These are phyloP conservation scores for Passalora sequoiae DNA, from an alignment of 2,329 filamentous ascomycete species.

Conservation along the genomic window DNA sequence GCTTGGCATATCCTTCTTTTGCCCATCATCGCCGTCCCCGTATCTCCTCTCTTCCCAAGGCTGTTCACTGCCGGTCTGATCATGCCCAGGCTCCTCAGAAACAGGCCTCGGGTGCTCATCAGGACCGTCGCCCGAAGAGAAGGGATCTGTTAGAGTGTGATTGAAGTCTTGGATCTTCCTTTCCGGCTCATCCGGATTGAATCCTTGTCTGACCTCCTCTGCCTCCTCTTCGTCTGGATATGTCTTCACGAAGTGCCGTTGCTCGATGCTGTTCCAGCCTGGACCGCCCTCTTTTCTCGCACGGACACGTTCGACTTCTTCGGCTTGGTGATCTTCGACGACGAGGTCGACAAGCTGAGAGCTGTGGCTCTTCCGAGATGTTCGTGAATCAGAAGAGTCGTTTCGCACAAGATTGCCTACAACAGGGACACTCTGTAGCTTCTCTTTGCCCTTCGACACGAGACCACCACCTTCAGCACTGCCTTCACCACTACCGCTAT, in stretches of 20 bases:
- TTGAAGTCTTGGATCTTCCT: conserved; percentile 39
- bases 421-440: conserved; percentile 28
- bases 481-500: conserved; percentile 22
- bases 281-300: conserved; percentile 59
- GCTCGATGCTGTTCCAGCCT: conserved; percentile 54
- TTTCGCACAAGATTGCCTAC: conserved; percentile 41
- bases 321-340: conserved; percentile 59
- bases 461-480: conserved; percentile 29
- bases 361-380: conserved; percentile 47
- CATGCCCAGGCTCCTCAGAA: conserved; percentile 17
- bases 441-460: conserved; percentile 27
- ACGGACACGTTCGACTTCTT: conserved; percentile 57
- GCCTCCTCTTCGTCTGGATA: conserved; percentile 44
- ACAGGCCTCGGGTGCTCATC: conserved; percentile 27
- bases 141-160: conserved; percentile 44
- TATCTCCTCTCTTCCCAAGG: conserved; percentile 31
- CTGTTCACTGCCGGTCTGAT: conserved; percentile 26
- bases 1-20: conserved; percentile 10
- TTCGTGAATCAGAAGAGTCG: conserved; percentile 40
- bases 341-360: conserved; percentile 64
- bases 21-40: conserved; percentile 4
- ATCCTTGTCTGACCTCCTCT: conserved; percentile 52
- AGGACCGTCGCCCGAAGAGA: conserved; percentile 40
- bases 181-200: conserved; percentile 46
- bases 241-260: conserved; percentile 52